These are phyloP conservation scores for Ambrosia trifida DNA, from an alignment of 129 eudicot genomes.

Conservation along the genomic window DNA sequence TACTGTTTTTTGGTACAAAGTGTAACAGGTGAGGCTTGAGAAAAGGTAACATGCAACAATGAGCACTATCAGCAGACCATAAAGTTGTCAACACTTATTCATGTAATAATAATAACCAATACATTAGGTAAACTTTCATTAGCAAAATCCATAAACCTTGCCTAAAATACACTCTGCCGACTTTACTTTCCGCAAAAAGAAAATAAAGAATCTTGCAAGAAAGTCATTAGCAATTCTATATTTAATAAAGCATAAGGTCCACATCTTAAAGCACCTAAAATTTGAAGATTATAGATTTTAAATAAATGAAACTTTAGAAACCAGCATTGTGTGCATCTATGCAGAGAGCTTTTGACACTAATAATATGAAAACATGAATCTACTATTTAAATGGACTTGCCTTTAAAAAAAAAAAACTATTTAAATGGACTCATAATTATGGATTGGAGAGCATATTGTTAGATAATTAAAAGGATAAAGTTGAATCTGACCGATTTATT, in stretches of 20 bases:
- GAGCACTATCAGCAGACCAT: conserved; percentile 32
- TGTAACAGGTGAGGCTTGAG: neutral
- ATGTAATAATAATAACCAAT: conserved; percentile 7
- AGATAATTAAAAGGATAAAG: neutral
- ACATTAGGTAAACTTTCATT: conserved; percentile 35
- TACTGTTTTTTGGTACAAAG: conserved; percentile 19
- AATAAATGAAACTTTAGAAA: neutral
- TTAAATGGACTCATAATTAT: neutral
- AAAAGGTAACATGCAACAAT: conserved; percentile 24
- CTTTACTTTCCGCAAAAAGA: conserved; percentile 31
- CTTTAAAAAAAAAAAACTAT: too few relatives aligned
- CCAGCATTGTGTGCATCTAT: neutral
- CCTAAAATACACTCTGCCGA: conserved; percentile 22
- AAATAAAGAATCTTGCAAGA: conserved; percentile 29
- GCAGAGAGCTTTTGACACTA: conserved; percentile 10
- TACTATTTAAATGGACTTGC: neutral
- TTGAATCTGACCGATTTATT: neutral
- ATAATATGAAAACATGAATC: neutral
- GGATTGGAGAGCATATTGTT: neutral
- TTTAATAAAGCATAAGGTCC: conserved; percentile 18
- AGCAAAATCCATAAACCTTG: conserved; percentile 23
- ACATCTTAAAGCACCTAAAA: conserved; percentile 13
- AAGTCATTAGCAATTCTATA: conserved; percentile 21
- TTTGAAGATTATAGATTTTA: conserved; percentile 14
- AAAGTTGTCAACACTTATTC: conserved; percentile 16